Conservation (phyloP, 306 rosid species). For the Echinosophora koreensis region DNA sequence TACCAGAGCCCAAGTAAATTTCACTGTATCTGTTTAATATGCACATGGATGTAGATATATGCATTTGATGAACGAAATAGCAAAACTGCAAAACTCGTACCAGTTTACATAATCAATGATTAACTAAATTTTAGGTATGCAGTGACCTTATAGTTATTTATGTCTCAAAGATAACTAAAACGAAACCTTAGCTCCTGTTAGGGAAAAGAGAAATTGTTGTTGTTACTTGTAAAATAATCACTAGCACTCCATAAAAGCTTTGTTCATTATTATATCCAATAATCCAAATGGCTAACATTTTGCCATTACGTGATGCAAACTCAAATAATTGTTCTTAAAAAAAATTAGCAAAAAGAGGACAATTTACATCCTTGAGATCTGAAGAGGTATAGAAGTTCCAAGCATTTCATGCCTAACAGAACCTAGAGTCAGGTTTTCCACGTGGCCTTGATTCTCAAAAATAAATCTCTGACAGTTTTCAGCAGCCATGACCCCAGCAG, state of each 20-base stretch:
- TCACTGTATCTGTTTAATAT: too few species aligned
- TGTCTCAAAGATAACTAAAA: too few species aligned
- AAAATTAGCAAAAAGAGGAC: slow-evolving; percentile 3
- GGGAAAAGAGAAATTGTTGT: background rate
- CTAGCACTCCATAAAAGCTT: slow-evolving; percentile 1
- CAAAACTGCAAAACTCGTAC: too few species aligned
- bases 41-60: too few species aligned
- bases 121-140: too few species aligned
- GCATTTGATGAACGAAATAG: too few species aligned
- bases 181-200: background rate
- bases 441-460: slow-evolving; percentile 48
- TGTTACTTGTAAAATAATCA: background rate
- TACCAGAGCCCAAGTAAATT: too few species aligned
- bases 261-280: background rate
- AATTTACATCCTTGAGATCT: slow-evolving; percentile 63
- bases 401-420: slow-evolving; percentile 53
- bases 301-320: slow-evolving; percentile 24
- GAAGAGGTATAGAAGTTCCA: slow-evolving; percentile 60
- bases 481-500: slow-evolving; percentile 64
- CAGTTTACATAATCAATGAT: too few species aligned
- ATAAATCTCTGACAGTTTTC: slow-evolving; percentile 56
- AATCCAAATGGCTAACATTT: slow-evolving; percentile 24
- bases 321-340: background rate
- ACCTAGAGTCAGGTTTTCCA: slow-evolving; percentile 45
- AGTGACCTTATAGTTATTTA: too few species aligned